Conservation (phyloP, 2,329 filamentous ascomycete species). For the Colletotrichum liaoningense region DNA sequence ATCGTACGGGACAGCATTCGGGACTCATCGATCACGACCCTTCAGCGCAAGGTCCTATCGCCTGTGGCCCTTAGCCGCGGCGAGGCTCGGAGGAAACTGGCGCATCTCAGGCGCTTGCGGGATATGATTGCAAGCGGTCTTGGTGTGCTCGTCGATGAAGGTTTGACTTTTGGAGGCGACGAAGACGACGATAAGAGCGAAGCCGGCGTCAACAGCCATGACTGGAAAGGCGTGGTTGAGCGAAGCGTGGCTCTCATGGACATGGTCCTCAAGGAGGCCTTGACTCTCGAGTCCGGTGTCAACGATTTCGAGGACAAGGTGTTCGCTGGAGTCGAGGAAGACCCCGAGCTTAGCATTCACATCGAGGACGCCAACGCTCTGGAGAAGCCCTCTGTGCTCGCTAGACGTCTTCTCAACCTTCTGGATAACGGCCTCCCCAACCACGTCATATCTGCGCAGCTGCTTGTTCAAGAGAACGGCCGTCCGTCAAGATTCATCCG, state of each 20-base stretch:
- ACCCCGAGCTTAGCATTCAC: slow-evolving; percentile 67
- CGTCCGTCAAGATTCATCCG: slow-evolving; percentile 80
- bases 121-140: slow-evolving; percentile 88
- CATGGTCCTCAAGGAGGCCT: slow-evolving; percentile 80
- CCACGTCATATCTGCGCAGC: slow-evolving; percentile 69
- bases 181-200: slow-evolving; percentile 62
- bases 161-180: slow-evolving; percentile 74
- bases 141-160: slow-evolving; percentile 89
- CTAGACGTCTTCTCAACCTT: slow-evolving; percentile 75
- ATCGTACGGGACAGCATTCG: slow-evolving; percentile 81
- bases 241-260: slow-evolving; percentile 88
- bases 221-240: slow-evolving; percentile 79
- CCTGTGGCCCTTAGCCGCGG: slow-evolving; percentile 81
- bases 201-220: slow-evolving; percentile 62
- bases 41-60: slow-evolving; percentile 79
- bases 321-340: slow-evolving; percentile 71
- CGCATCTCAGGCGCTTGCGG: slow-evolving; percentile 76
- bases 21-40: slow-evolving; percentile 76
- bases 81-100: slow-evolving; percentile 81
- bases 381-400: slow-evolving; percentile 69
- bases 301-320: slow-evolving; percentile 74
- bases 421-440: slow-evolving; percentile 76
- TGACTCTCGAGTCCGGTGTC: slow-evolving; percentile 70
- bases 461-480: slow-evolving; percentile 73
- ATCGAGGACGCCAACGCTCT: slow-evolving; percentile 57